Evolutionary conservation across 768 basidiomycete genomes (phyloP).

Genomic region (Chalciporus chontae): DNA sequence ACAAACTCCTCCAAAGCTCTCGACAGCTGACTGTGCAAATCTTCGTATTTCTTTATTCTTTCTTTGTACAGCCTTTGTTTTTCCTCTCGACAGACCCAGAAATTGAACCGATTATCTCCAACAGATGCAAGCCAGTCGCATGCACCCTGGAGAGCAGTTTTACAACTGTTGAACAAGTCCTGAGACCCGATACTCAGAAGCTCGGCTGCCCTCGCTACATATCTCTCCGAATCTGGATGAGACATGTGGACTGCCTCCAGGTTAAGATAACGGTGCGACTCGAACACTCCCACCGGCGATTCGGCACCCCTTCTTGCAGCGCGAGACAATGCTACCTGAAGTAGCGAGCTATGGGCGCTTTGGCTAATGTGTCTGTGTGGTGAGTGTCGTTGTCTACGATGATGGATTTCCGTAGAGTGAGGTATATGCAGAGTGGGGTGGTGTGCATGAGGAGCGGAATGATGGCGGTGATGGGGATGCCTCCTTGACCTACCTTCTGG

Average conservation of each 20-base stretch:
- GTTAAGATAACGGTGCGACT: constrained; percentile 66
- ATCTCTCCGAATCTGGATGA: constrained; percentile 45
- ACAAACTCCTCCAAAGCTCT: constrained; percentile 44
- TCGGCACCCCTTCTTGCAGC: constrained; percentile 34
- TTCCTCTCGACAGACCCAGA: constrained; percentile 34
- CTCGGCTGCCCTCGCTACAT: constrained; percentile 40
- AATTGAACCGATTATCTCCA: constrained; percentile 33
- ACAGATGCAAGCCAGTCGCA: constrained; percentile 50
- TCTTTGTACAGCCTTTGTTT: constrained; percentile 31
- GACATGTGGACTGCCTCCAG: constrained; percentile 53
- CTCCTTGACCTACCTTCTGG: background rate
- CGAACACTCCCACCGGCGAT: constrained; percentile 67
- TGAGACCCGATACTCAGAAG: constrained; percentile 53
- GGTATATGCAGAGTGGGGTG: constrained; percentile 1
- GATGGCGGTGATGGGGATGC: background rate
- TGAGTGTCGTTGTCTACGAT: constrained; percentile 10
- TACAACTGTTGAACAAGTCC: constrained; percentile 46
- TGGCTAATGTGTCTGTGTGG: constrained; percentile 23
- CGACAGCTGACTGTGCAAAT: constrained; percentile 35
- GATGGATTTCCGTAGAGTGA: constrained; percentile 1
- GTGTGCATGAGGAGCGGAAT: constrained; percentile 1
- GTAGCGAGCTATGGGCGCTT: constrained; percentile 35
- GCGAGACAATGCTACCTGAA: constrained; percentile 35
- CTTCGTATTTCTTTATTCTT: constrained; percentile 36
- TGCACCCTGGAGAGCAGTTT: constrained; percentile 37